Conservation (phyloP, 2,329 filamentous ascomycete species). For the Penicillium sumatraense region DNA sequence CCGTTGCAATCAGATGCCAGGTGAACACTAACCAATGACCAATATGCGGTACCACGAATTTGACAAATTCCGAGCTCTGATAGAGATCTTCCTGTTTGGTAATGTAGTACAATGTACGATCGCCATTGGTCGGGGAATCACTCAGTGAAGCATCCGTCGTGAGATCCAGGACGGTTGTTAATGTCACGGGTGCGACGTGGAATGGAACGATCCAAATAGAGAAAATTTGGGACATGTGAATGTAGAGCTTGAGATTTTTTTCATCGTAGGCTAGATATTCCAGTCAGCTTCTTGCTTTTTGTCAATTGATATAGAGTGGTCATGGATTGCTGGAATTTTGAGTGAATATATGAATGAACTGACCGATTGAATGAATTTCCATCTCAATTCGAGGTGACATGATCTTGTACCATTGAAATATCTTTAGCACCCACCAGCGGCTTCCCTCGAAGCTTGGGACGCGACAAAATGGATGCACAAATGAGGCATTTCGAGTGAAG, state of each 20-base stretch:
- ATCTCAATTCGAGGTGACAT: constrained; percentile 75
- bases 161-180: constrained; percentile 71
- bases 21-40: constrained; percentile 61
- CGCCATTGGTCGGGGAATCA: constrained; percentile 22
- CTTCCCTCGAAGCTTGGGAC: constrained; percentile 66
- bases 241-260: constrained; percentile 69
- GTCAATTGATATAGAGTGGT: too few species aligned
- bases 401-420: constrained; percentile 86
- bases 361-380: constrained; percentile 65
- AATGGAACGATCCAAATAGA: constrained; percentile 77
- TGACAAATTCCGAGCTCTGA: constrained; percentile 74
- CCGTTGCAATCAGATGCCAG: constrained; percentile 69
- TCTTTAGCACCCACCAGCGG: constrained; percentile 66
- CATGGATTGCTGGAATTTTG: too few species aligned
- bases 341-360: constrained; percentile 15
- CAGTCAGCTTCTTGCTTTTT: not conserved
- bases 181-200: constrained; percentile 68
- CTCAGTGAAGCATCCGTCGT: constrained; percentile 46
- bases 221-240: constrained; percentile 75
- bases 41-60: constrained; percentile 69
- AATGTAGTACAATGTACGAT: constrained; percentile 68
- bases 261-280: constrained; percentile 69
- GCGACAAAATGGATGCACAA: constrained; percentile 78
- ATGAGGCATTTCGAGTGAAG: constrained; percentile 73
- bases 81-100: constrained; percentile 79